Conservation (phyloP, 2,329 filamentous ascomycete species). For the Colletotrichum camelliae region DNA sequence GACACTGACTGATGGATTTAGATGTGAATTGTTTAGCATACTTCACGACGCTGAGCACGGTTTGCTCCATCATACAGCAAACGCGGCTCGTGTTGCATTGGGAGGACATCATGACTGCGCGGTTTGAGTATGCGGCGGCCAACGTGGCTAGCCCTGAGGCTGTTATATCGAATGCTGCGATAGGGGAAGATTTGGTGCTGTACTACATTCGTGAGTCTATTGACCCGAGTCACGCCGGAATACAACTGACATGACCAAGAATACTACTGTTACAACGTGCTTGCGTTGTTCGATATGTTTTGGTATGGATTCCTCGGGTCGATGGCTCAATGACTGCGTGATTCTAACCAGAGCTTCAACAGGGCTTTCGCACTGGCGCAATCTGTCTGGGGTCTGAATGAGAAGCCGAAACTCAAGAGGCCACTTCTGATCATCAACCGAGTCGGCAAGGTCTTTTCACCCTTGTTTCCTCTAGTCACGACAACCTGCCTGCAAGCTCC, state of each 20-base stretch:
- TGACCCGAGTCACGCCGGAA: accelerated
- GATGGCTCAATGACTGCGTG: accelerated
- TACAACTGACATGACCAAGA: neutral
- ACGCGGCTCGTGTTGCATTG: neutral
- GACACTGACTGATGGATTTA: accelerated
- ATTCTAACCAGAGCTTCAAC: accelerated
- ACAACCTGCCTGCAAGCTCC: neutral
- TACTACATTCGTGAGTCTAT: neutral
- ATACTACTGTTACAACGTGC: neutral
- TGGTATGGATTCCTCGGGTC: neutral
- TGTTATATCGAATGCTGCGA: neutral
- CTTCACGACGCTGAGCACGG: neutral
- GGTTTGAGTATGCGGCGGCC: neutral
- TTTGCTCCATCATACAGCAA: neutral
- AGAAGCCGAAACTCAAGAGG: neutral
- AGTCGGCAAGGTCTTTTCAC: neutral
- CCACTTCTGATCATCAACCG: neutral
- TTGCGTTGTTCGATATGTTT: neutral
- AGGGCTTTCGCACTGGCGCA: neutral
- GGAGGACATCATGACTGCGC: neutral
- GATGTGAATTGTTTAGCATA: neutral
- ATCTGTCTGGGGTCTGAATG: neutral
- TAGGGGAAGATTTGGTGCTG: neutral
- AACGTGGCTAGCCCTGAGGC: neutral
- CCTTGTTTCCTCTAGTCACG: neutral